Conservation (phyloP, 2,329 filamentous ascomycete genomes). For the Eutypella sp. region DNA sequence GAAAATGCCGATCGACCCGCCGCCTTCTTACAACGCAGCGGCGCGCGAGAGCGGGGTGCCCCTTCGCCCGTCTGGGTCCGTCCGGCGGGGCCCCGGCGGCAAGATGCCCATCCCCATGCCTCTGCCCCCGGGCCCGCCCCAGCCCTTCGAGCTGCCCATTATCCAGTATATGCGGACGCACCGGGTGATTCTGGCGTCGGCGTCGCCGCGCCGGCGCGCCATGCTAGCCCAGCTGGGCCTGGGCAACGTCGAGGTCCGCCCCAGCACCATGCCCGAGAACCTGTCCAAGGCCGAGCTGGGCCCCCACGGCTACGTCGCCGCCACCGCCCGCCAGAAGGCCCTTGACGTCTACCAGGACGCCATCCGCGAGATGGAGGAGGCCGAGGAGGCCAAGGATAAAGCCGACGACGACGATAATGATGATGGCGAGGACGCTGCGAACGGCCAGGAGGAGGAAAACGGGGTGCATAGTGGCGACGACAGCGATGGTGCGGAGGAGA, state of each 20-base stretch:
- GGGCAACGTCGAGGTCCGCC: conserved; percentile 73
- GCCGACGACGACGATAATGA: conserved; percentile 23
- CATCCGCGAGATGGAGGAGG: conserved; percentile 30
- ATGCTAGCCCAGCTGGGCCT: conserved; percentile 82
- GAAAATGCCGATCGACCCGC: conserved; percentile 31
- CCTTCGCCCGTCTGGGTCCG: conserved; percentile 13
- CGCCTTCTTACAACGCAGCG: conserved; percentile 41
- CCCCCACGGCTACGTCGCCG: conserved; percentile 86
- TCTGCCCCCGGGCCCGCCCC: conserved; percentile 37
- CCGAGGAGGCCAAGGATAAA: conserved; percentile 26
- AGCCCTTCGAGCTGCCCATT: conserved; percentile 74
- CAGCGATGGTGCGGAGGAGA: conserved; percentile 16
- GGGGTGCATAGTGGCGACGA: not conserved
- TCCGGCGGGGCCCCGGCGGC: conserved; percentile 2
- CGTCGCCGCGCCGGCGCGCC: conserved; percentile 77
- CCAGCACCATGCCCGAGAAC: conserved; percentile 80
- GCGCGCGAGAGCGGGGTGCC: conserved; percentile 31
- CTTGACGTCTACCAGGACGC: conserved; percentile 60
- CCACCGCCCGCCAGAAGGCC: conserved; percentile 80
- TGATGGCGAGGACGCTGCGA: conserved; percentile 1
- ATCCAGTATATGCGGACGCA: conserved; percentile 71
- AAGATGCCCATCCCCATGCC: conserved; percentile 13
- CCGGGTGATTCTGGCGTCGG: conserved; percentile 83
- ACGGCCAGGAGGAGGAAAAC: not conserved
- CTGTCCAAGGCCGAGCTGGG: conserved; percentile 69